phyloP scores from a whole-genome alignment of 2,329 filamentous ascomycete genomes.

The Orbilia oligospora region DNA sequence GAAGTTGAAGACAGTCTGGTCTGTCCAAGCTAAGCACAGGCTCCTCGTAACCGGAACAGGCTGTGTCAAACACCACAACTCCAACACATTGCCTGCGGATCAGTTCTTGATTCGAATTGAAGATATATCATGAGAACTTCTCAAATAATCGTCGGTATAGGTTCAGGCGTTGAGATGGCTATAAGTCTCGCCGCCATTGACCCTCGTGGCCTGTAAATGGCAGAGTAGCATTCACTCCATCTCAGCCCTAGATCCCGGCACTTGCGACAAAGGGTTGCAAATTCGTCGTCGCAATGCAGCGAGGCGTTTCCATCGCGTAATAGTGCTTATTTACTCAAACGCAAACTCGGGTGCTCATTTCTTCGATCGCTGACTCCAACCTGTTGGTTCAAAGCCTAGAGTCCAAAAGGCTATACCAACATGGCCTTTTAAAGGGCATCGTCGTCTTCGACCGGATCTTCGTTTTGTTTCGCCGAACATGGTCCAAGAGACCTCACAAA shows the following conservation, averaged over 20 bases:
- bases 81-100: constrained; percentile 31
- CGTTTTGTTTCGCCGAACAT: not conserved
- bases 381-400: not conserved
- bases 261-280: not conserved
- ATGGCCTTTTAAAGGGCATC: not conserved
- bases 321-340: constrained; percentile 30
- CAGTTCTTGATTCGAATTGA: not conserved
- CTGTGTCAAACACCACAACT: constrained; percentile 23
- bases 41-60: not conserved
- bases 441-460: not conserved
- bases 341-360: constrained; percentile 2
- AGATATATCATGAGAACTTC: not conserved
- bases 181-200: not conserved
- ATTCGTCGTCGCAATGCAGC: constrained; percentile 6
- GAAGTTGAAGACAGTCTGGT: constrained; percentile 59
- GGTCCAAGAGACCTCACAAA: constrained; percentile 14
- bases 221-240: not conserved
- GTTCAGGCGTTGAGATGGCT: not conserved
- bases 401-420: not conserved
- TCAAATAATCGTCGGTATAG: not conserved
- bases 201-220: not conserved
- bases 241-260: constrained; percentile 1
- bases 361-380: not conserved
- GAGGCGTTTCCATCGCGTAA: constrained; percentile 36
- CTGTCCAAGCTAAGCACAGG: constrained; percentile 16